These are phyloP conservation scores for Mallotus nudiflorus DNA, from an alignment of 345 rosid species.

Conservation along the genomic window DNA sequence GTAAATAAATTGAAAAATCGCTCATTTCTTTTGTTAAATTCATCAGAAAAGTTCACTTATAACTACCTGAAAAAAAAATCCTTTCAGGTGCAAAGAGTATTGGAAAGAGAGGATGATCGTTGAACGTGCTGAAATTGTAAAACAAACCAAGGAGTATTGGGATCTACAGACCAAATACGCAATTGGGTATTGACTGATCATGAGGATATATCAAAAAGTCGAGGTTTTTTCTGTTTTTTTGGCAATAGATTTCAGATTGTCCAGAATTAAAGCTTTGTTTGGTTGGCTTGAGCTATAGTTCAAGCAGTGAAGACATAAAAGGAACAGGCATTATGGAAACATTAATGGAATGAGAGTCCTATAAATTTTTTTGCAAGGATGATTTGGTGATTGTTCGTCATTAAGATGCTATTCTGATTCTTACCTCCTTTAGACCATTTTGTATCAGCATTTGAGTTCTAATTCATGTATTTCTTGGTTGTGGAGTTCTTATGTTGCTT, in stretches of 20 bases:
- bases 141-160: slow-evolving; percentile 81
- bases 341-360: too few relatives aligned
- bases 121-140: slow-evolving; percentile 65
- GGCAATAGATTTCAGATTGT: not conserved
- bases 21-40: not conserved
- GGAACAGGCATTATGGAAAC: not conserved
- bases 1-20: slow-evolving; percentile 30
- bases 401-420: too few relatives aligned
- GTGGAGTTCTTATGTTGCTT: too few relatives aligned
- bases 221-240: not conserved
- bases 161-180: slow-evolving; percentile 55
- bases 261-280: not conserved
- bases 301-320: too few relatives aligned
- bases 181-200: slow-evolving; percentile 50
- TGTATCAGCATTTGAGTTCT: too few relatives aligned
- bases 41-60: not conserved
- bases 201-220: not conserved
- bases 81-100: slow-evolving; percentile 62
- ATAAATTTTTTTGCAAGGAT: too few relatives aligned
- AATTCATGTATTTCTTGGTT: too few relatives aligned
- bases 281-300: not conserved
- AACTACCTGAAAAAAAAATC: not conserved
- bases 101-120: slow-evolving; percentile 65
- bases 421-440: too few relatives aligned
- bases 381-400: too few relatives aligned